Base-by-base conservation (phyloP, 2,329 filamentous ascomycete species). In the Cladobotryum protrusum region DNA sequence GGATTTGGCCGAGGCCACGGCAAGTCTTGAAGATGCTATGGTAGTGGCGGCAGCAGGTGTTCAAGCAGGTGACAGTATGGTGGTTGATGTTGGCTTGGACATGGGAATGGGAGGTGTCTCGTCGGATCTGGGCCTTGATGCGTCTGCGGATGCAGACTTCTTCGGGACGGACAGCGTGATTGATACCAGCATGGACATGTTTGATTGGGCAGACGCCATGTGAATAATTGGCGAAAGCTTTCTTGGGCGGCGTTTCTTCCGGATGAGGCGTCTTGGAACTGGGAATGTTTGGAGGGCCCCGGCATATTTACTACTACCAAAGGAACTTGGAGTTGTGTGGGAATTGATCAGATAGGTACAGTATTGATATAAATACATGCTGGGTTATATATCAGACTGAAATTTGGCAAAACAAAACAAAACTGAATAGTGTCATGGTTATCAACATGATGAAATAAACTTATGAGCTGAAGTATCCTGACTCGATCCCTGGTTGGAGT, bases 1-100 rank as follows among this genome's bases (percentile, higher is more conserved):
- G 5, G 68, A 64, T 33, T 56, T 75, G 4, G 67, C 67, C 47
- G 68, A 65, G 8, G 69, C 68, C 15, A 63, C 71, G 0, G 55
- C 60, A 2, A 56, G 64, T 53, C 61, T 77, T 14, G 69, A 62
- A 11, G 71, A 74, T 43, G 67, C 69, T 14, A 66, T 76, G 52
- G 72, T 67, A 2, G 72, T 69, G 1, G 72, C 73, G 3, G 67
- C 63, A 6, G 66, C 65, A 15, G 71, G 68, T 3, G 68, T 66
- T 18, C 62, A 65, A 18, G 64, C 66, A 3, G 73, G 72, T 19
- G 64, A 57, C 19, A 67, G 58, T 17, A 68, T 73, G 64, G 60
- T 62, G 8, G 61, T 72, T 3, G 72, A 74, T 47, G 74, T 68
- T 48, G 73, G 68, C 19, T 69, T 79, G 61, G 74, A 79, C 49